phyloP scores from a whole-genome alignment of 306 rosid genomes.

The Castanopsis chinensis region DNA sequence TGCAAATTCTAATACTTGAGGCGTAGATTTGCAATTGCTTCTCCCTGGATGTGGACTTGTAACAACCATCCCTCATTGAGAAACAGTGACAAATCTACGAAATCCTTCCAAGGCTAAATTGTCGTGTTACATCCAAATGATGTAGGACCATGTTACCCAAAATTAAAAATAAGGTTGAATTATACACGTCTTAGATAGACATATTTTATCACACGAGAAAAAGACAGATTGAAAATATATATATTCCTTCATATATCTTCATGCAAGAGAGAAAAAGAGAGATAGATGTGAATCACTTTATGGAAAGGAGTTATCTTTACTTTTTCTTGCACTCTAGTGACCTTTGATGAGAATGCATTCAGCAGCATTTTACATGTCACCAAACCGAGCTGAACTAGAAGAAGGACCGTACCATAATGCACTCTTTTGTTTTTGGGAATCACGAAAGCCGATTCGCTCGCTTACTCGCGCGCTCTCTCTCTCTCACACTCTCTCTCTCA shows the following conservation, averaged over 20 bases:
- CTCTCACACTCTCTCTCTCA: background rate
- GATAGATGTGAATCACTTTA: slow-evolving; percentile 26
- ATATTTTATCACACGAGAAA: slow-evolving; percentile 34
- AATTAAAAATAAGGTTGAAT: slow-evolving; percentile 19
- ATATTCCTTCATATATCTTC: background rate
- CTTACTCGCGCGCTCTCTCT: slow-evolving; percentile 8
- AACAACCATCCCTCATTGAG: background rate
- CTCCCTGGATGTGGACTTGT: slow-evolving; percentile 1
- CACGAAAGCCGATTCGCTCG: slow-evolving; percentile 35
- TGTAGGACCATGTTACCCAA: slow-evolving; percentile 29
- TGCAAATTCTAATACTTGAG: background rate
- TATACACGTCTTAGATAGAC: slow-evolving; percentile 16
- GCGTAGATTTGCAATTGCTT: background rate
- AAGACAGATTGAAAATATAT: slow-evolving; percentile 37
- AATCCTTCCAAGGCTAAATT: background rate
- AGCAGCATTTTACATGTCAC: slow-evolving; percentile 31
- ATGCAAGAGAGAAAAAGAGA: slow-evolving; percentile 14
- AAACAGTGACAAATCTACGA: background rate
- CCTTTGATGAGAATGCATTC: slow-evolving; percentile 34
- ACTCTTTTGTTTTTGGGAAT: slow-evolving; percentile 50
- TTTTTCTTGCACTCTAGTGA: slow-evolving; percentile 2
- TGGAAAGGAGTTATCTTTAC: slow-evolving; percentile 20
- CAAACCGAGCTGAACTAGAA: slow-evolving; percentile 29
- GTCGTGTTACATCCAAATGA: background rate
- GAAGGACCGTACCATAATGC: slow-evolving; percentile 42